Evolutionary conservation across 2,329 filamentous ascomycete genomes (phyloP).

Genomic region (Pezizomycotina sp.): DNA sequence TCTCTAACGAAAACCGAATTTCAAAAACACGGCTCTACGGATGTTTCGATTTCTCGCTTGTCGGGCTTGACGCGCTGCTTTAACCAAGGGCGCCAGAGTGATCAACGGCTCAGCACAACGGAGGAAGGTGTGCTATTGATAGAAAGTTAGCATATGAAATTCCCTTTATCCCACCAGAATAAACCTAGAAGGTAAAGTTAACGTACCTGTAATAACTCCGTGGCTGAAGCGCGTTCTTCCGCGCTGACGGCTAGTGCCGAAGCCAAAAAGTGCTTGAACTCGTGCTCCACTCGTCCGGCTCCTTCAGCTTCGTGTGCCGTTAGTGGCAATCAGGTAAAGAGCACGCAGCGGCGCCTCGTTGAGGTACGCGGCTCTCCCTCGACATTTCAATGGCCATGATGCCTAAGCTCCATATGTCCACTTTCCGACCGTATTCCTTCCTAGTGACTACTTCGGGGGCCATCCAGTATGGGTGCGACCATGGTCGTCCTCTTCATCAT

Average conservation of each 20-base stretch:
- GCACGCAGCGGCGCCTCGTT: constrained; percentile 88
- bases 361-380: constrained; percentile 90
- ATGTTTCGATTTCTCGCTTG: constrained; percentile 42
- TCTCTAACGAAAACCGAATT: constrained; percentile 4
- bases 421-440: constrained; percentile 95
- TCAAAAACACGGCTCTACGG: constrained; percentile 7
- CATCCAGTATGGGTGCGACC: constrained; percentile 99
- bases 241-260: constrained; percentile 93
- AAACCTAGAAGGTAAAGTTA: constrained; percentile 12
- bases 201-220: constrained; percentile 79
- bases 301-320: constrained; percentile 87
- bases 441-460: constrained; percentile 92
- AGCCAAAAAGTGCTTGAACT: constrained; percentile 82
- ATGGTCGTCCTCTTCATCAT: constrained; percentile 97
- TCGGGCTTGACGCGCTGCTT: constrained; percentile 67
- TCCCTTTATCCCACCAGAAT: constrained; percentile 26
- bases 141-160: constrained; percentile 10
- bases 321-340: constrained; percentile 89
- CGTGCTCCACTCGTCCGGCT: constrained; percentile 65
- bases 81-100: constrained; percentile 72
- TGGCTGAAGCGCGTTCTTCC: constrained; percentile 86
- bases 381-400: constrained; percentile 99
- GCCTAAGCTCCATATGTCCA: constrained; percentile 94
- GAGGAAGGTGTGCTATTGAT: constrained; percentile 59
- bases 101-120: constrained; percentile 54